phyloP scores from a whole-genome alignment of 108 stramenopile species.

The Aurantiochytrium sp. region DNA sequence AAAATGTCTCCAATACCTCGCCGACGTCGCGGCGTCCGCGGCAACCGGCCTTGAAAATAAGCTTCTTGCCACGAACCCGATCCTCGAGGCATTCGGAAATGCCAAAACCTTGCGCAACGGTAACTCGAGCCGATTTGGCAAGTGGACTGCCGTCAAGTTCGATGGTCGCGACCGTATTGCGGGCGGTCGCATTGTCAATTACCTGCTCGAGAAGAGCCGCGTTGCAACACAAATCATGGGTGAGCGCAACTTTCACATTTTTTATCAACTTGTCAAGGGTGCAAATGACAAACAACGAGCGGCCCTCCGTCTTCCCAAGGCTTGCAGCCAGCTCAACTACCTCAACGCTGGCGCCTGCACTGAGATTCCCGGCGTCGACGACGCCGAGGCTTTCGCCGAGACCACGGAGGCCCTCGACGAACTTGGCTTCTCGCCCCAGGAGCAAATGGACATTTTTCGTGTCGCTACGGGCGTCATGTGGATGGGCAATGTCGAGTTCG shows the following conservation, averaged over 20 bases:
- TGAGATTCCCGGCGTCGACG: constrained; percentile 17
- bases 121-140: constrained; percentile 32
- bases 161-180: neutral
- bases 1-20: constrained; percentile 57
- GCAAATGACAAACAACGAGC: neutral
- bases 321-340: constrained; percentile 8
- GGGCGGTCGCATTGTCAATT: constrained; percentile 24
- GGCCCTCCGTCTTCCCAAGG: constrained; percentile 14
- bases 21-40: constrained; percentile 35
- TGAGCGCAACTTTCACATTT: constrained; percentile 42
- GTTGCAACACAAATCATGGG: neutral
- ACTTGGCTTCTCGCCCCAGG: constrained; percentile 16
- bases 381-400: constrained; percentile 16
- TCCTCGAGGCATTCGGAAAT: constrained; percentile 98
- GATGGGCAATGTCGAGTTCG: constrained; percentile 58
- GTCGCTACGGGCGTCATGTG: constrained; percentile 38
- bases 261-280: constrained; percentile 31
- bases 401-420: neutral
- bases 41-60: constrained; percentile 71
- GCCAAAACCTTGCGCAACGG: constrained; percentile 75
- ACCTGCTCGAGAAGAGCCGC: constrained; percentile 34
- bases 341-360: constrained; percentile 15
- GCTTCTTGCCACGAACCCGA: constrained; percentile 90
- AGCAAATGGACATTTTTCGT: neutral
- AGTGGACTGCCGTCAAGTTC: constrained; percentile 32